Evolutionary conservation across 176 grass and related monocot species (phyloP).

Genomic region (Paspalum notatum): DNA sequence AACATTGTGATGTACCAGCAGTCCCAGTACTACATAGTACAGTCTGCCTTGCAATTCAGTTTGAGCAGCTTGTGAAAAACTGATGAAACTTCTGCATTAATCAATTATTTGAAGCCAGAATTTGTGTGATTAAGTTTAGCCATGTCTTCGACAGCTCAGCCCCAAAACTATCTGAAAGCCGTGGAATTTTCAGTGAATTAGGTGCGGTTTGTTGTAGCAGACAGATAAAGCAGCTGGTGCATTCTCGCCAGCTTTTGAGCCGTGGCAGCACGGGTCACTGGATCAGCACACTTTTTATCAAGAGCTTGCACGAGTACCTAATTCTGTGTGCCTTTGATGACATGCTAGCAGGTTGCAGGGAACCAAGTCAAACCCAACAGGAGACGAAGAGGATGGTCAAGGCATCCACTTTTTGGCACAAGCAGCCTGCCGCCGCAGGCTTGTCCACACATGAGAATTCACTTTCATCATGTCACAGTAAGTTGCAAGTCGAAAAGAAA

Average conservation of each 20-base stretch:
- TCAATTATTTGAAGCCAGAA: background rate
- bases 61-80: background rate
- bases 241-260: background rate
- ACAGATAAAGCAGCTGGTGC: constrained; percentile 33
- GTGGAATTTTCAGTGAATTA: background rate
- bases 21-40: background rate
- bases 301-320: constrained; percentile 31
- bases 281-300: constrained; percentile 32
- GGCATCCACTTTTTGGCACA: constrained; percentile 17
- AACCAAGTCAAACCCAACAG: constrained; percentile 26
- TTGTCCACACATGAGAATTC: background rate
- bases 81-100: background rate
- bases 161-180: background rate
- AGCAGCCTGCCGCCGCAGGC: background rate
- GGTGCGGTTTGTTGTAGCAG: constrained; percentile 16
- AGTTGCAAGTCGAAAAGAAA: constrained; percentile 13
- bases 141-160: background rate
- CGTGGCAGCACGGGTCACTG: constrained; percentile 20
- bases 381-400: constrained; percentile 26
- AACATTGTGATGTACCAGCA: constrained; percentile 16
- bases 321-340: constrained; percentile 42
- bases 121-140: background rate
- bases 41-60: background rate
- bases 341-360: constrained; percentile 34
- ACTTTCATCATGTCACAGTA: constrained; percentile 3